Percentiles rank a stretch among this genome's conserved stretches.
Evolutionary conservation across 1,139 yeast genomes (phyloP).

Genomic region (Yarrowia galli): DNA sequence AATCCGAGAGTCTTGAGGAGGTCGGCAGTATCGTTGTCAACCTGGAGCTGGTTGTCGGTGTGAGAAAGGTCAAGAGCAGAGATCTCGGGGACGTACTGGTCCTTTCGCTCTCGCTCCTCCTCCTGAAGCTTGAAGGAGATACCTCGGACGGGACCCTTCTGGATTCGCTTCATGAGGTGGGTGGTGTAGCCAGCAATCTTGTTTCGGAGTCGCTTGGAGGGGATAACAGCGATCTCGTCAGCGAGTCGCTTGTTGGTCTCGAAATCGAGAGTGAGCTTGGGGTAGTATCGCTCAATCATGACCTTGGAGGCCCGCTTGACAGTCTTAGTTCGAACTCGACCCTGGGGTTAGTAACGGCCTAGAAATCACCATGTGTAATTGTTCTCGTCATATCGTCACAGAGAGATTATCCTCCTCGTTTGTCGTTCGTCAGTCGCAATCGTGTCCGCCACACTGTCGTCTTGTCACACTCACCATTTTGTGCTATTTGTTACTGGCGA

Average conservation of each 20-base stretch:
- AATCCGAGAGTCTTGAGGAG: constrained; percentile 96
- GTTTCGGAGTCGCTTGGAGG: constrained; percentile 99
- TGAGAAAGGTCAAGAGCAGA: constrained; percentile 99
- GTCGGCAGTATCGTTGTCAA: constrained; percentile 97
- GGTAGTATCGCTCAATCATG: constrained; percentile 99
- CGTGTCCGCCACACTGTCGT: constrained; percentile 24
- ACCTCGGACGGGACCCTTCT: constrained; percentile 99
- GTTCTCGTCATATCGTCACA: constrained; percentile 2
- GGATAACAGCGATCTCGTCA: constrained; percentile 97
- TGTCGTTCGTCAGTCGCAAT: neutral
- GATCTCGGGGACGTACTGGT: constrained; percentile 99
- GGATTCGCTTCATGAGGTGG: constrained; percentile 99
- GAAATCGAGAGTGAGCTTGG: constrained; percentile 99
- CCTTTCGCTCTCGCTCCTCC: constrained; percentile 99
- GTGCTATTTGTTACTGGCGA: constrained; percentile 39
- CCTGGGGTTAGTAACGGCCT: constrained; percentile 42
- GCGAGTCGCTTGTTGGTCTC: constrained; percentile 99
- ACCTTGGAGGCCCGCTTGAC: constrained; percentile 99
- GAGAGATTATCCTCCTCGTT: neutral
- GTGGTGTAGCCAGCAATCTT: constrained; percentile 99
- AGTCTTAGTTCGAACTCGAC: constrained; percentile 78
- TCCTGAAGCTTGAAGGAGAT: constrained; percentile 99
- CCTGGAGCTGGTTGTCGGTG: constrained; percentile 96
- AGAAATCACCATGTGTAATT: neutral
- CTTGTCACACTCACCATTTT: constrained; percentile 35